phyloP scores from a whole-genome alignment of 139 green algal genomes.

The Tetradesmus obliquus region DNA sequence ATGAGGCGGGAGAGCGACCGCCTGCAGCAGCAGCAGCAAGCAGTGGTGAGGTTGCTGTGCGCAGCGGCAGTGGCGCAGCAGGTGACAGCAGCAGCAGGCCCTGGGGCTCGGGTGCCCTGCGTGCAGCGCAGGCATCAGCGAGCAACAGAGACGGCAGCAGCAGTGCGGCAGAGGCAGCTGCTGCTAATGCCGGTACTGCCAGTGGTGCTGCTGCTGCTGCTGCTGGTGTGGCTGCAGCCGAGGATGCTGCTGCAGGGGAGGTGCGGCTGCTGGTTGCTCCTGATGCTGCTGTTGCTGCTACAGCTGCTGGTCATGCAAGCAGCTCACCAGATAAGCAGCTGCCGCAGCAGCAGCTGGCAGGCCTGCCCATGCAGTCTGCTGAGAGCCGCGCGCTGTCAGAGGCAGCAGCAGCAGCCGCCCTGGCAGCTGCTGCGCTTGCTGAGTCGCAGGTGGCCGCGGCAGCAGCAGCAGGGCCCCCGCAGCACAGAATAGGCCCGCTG shows the following conservation, averaged over 20 bases:
- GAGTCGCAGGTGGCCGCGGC: neutral
- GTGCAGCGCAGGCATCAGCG: neutral
- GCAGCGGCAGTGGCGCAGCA: neutral
- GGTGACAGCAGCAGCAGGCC: neutral
- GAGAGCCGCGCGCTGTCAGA: neutral
- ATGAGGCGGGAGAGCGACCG: neutral
- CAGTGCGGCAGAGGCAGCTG: neutral
- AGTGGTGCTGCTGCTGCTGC: neutral
- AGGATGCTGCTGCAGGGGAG: neutral
- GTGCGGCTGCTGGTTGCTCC: neutral
- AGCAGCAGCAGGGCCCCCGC: neutral
- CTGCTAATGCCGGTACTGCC: neutral
- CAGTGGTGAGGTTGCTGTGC: neutral
- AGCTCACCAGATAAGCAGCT: neutral
- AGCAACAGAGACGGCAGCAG: neutral
- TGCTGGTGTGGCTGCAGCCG: neutral
- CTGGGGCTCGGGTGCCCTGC: neutral
- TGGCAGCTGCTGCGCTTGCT: slow-evolving; percentile 15
- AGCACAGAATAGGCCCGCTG: neutral
- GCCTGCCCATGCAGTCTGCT: neutral
- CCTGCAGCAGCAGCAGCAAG: neutral
- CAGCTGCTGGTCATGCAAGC: slow-evolving; percentile 7
- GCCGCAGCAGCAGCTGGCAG: neutral
- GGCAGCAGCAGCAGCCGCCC: neutral
- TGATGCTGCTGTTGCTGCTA: neutral